Evolutionary conservation across 805 yeast genomes (phyloP).

Genomic region (Candida montana): DNA sequence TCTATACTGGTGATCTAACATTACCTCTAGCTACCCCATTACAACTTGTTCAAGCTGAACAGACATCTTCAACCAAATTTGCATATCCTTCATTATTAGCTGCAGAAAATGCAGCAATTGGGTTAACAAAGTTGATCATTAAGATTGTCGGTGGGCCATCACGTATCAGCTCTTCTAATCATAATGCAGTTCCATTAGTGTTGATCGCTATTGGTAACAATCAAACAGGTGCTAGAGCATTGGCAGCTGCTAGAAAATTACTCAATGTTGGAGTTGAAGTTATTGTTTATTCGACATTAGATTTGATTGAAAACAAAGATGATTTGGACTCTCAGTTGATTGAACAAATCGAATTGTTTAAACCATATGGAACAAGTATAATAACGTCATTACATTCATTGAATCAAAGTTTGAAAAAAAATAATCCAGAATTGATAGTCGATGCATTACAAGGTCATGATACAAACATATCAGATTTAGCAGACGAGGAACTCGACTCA

Average conservation of each 20-base stretch:
- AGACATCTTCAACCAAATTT: slow-evolving; percentile 48
- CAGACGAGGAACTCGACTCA: slow-evolving; percentile 32
- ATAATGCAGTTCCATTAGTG: slow-evolving; percentile 68
- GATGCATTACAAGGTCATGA: slow-evolving; percentile 88
- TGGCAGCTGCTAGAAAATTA: slow-evolving; percentile 76
- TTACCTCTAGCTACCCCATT: slow-evolving; percentile 69
- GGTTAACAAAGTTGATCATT: slow-evolving; percentile 54
- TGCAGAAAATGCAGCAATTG: slow-evolving; percentile 65
- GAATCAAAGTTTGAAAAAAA: slow-evolving; percentile 30
- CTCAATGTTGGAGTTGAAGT: slow-evolving; percentile 70
- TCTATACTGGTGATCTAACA: slow-evolving; percentile 20
- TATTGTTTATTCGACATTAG: slow-evolving; percentile 28
- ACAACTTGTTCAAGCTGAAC: slow-evolving; percentile 72
- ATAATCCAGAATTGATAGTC: slow-evolving; percentile 70
- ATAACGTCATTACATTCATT: slow-evolving; percentile 30
- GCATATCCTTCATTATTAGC: slow-evolving; percentile 40
- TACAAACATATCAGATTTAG: slow-evolving; percentile 55
- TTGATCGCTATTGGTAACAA: slow-evolving; percentile 52
- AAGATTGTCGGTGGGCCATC: slow-evolving; percentile 64
- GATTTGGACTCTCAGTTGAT: slow-evolving; percentile 28
- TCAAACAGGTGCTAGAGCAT: slow-evolving; percentile 66
- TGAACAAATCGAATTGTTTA: slow-evolving; percentile 51
- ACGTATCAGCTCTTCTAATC: slow-evolving; percentile 60
- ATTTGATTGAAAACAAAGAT: slow-evolving; percentile 1
- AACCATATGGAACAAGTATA: slow-evolving; percentile 62